Evolutionary conservation across 768 basidiomycete species (phyloP), one percentile per base, ranked within the genome.

Genomic region (Vishniacozyma victoriae): DNA sequence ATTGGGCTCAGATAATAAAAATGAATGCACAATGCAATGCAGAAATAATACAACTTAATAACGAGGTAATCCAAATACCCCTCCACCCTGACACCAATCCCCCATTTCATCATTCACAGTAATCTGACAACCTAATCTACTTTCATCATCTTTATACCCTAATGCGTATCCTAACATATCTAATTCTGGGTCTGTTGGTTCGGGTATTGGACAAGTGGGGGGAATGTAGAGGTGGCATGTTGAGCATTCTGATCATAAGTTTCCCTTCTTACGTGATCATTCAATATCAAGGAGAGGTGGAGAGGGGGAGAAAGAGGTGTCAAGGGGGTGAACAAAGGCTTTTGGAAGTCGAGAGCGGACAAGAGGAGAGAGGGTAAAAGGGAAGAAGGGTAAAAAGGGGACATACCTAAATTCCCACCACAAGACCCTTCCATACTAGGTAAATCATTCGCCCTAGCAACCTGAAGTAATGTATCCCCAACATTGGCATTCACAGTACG

Each of bases 101-200:
- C 41, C 61, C 41, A 71, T 39, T 43, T 62, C 57, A 14, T 51
- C 27, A 14, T 54, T 68, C 14, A 71, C 59, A 38, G 48, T 46
- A 22, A 71, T 56, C 59, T 66, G 67, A 59, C 69, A 71, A 11
- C 66, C 69, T 15, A 71, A 44, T 31, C 69, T 47, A 22, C 60
- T 62, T 31, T 67, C 45, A 0, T 57, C 65, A 43, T 66, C 64
- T 19, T 47, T 44, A 24, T 60, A 62, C 3, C 51, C 60, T 3
- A 68, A 23, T 2, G 67, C 69, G 51, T 71, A 71, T 5, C 60
- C 66, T 5, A 71, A 48, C 69, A 71, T 68, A 46, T 71, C 69
- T 25, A 52, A 37, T 42, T 71, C 69, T 5, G 58, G 62, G 12
- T 71, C 69, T 9, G 58, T 36, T 12, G 63, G 29, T 38, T 62